Conservation (phyloP, 176 grass and related monocot species). For the Raddia distichophylla region DNA sequence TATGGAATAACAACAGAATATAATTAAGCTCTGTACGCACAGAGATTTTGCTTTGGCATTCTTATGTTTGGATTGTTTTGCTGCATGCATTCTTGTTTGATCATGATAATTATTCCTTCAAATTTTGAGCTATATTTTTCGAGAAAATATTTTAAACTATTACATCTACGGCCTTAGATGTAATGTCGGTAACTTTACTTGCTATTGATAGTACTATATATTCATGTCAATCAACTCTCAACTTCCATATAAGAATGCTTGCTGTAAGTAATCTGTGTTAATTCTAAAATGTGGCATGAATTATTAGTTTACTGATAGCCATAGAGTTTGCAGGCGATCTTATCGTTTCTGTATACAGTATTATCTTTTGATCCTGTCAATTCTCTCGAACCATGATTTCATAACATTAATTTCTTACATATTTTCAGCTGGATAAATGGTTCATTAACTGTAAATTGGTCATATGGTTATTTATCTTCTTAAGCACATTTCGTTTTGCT, state of each 20-base stretch:
- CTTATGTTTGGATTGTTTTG: not conserved
- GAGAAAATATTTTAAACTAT: not conserved
- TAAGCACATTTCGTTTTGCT: too few relatives aligned
- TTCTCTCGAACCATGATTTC: too few relatives aligned
- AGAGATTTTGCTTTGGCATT: not conserved
- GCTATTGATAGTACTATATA: not conserved
- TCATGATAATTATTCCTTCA: not conserved
- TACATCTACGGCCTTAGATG: not conserved
- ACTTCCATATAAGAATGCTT: not conserved
- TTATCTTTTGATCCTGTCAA: too few relatives aligned
- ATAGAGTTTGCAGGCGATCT: too few relatives aligned
- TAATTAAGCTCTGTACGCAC: not conserved
- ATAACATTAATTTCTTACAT: not conserved
- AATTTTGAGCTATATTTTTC: too few relatives aligned
- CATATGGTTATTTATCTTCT: not conserved
- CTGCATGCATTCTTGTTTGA: not conserved
- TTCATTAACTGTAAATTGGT: not conserved
- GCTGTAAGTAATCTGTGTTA: not conserved
- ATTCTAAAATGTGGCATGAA: not conserved
- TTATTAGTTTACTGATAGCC: too few relatives aligned
- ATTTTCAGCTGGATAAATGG: not conserved
- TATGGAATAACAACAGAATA: not conserved
- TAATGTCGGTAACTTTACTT: not conserved
- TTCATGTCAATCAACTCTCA: not conserved
- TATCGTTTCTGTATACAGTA: too few relatives aligned